phyloP scores from a whole-genome alignment of 805 yeast species.

The Yueomyces sinensis region DNA sequence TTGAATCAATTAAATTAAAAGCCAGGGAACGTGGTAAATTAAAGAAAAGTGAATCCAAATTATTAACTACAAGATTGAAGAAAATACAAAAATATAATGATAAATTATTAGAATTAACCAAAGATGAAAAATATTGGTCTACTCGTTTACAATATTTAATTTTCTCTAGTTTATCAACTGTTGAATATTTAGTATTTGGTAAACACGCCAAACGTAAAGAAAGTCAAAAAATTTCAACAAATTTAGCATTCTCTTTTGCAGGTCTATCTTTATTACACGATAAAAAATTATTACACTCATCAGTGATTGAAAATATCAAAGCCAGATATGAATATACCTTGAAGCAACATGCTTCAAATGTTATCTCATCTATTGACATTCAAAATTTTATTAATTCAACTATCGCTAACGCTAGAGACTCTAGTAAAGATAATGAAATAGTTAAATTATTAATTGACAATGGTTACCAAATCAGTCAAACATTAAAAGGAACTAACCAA shows the following conservation, averaged over 20 bases:
- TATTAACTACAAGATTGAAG: conserved; percentile 53
- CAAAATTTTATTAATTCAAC: conserved; percentile 10
- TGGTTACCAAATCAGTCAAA: conserved; percentile 7
- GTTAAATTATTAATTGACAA: conserved; percentile 26
- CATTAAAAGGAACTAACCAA: conserved; percentile 7
- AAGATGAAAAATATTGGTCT: conserved; percentile 26
- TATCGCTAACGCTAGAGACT: conserved; percentile 6
- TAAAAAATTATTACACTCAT: conserved; percentile 7
- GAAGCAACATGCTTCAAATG: conserved; percentile 15
- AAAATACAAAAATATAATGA: conserved; percentile 38
- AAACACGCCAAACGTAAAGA: conserved; percentile 15
- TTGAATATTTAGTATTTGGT: conserved; percentile 23
- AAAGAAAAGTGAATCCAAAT: conserved; percentile 27
- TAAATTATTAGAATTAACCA: conserved; percentile 30
- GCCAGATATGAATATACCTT: conserved; percentile 19
- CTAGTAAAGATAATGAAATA: conserved; percentile 20
- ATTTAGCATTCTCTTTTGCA: conserved; percentile 16
- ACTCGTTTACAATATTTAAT: conserved; percentile 27
- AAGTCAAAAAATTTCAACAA: conserved; percentile 9
- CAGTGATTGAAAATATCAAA: conserved; percentile 11
- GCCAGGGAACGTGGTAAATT: conserved; percentile 20
- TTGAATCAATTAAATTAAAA: conserved; percentile 18
- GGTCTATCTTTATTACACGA: conserved; percentile 11
- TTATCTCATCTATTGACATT: conserved; percentile 13
- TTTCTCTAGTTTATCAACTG: conserved; percentile 38